Base-by-base conservation (phyloP, 257 asterid genomes). In the Anisodus tanguticus region DNA sequence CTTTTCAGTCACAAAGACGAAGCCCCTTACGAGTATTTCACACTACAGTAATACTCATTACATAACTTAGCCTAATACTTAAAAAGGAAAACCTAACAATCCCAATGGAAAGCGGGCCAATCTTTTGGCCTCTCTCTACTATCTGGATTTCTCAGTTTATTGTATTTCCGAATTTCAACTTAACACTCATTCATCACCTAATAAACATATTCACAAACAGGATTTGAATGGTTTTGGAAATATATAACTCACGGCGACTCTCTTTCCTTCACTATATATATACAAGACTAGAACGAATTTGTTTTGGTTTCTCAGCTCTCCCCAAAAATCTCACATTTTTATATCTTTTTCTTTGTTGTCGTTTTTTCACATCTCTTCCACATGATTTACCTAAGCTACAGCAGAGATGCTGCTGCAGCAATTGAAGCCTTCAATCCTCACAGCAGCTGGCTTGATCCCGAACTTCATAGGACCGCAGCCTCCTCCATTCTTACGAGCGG, bases 401-500 rank as follows among this genome's bases (percentile, higher is more conserved):
- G 94, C 90, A 57, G 91, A 90, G 83, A 91, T 80, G 88, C 92
- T 82, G 85, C 93, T 80, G 84, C 83, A 90, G 72, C 95, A 91
- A 39, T 91, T 87, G 91, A 93, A 93, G 10, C 97, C 97, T 86
- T 91, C 94, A 64, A 93, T 90, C 84, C 92, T 86, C 85, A 89
- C 89, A 8, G 91, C 89, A 70, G 91, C 92, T 54, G 90, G 91
- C 51, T 83, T 90, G 62, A 87, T 81, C 82, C 88, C 91, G 49
- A 84, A 90, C 59, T 82, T 90, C 71, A 87, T 87, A 10, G 85
- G 90, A 43, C 71, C 91, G n/a, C 89, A 86, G 63, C 88, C 88
- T 57, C 93, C 89, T 41, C 90, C 93, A 22, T 60, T 85, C 67
- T 60, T 85, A 11, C 84, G 86, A 8, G 88, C 79, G 3, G 89